phyloP scores from a whole-genome alignment of 1,284 basidiomycete genomes.

The Trametes versicolor region DNA sequence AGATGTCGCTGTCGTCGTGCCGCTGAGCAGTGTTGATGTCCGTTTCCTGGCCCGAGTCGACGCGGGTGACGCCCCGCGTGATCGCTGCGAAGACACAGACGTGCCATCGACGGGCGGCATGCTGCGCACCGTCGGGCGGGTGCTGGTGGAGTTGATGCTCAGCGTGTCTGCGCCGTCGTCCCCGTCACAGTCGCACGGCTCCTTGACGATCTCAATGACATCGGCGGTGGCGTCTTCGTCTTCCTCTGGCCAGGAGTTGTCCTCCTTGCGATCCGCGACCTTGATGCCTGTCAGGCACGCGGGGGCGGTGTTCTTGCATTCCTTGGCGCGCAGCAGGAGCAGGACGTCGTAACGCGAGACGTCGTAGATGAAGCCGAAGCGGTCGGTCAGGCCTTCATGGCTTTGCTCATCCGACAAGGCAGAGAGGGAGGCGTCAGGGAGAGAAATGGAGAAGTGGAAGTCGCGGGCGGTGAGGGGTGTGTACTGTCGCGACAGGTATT shows the following conservation, averaged over 20 bases:
- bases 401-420: slow-evolving; percentile 62
- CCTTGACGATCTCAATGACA: slow-evolving; percentile 68
- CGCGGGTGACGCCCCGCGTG: slow-evolving; percentile 57
- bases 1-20: slow-evolving; percentile 38
- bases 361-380: slow-evolving; percentile 96
- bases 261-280: slow-evolving; percentile 84
- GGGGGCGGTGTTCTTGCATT: slow-evolving; percentile 79
- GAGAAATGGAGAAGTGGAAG: slow-evolving; percentile 72
- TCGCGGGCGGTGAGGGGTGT: slow-evolving; percentile 73
- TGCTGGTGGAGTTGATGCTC: slow-evolving; percentile 42
- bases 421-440: slow-evolving; percentile 65
- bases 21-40: slow-evolving; percentile 49
- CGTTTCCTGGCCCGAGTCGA: slow-evolving; percentile 60
- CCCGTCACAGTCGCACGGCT: slow-evolving; percentile 62
- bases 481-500: slow-evolving; percentile 79
- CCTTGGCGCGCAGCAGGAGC: slow-evolving; percentile 75
- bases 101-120: slow-evolving; percentile 27
- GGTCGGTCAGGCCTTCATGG: slow-evolving; percentile 84
- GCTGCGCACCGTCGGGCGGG: slow-evolving; percentile 39
- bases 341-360: slow-evolving; percentile 85
- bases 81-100: slow-evolving; percentile 35
- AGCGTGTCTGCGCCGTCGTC: slow-evolving; percentile 39
- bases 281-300: slow-evolving; percentile 88
- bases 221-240: slow-evolving; percentile 49
- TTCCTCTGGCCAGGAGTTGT: slow-evolving; percentile 77